Evolutionary conservation across 495 filamentous ascomycete species (phyloP), one percentile per base, ranked within the genome.

Genomic region (Aspergillus campestris): DNA sequence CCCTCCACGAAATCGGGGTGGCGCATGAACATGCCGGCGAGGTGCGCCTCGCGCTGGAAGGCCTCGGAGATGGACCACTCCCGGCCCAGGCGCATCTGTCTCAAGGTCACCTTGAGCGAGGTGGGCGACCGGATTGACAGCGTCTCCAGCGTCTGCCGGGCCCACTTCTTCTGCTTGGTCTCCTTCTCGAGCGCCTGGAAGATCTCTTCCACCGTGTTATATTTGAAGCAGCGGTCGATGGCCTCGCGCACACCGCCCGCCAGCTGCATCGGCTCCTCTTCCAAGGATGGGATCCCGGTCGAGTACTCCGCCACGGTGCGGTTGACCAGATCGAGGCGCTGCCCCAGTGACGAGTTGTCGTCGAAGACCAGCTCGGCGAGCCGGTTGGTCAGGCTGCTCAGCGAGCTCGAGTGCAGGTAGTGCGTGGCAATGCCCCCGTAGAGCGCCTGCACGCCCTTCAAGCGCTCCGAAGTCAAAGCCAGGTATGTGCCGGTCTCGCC

Each of bases 271-370:
- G 76, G 74, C 61, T 86, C 74, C 57, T 84, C 73, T 48, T 79
- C 66, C n/a, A 61, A 41, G 29, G 62, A 51, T 1, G 88, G 87
- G 29, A 98, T 70, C 28, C 89, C 89, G 18, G 87, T 87, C 47
- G 74, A 77, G 69, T 82, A 97, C 66, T 98, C 92, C 41, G 91
- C 86, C 57, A 98, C 89, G 40, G 92, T 96, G 53, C 69, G 71
- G 71, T 94, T 81, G 63, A 98, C 82, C 54, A 86, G 71, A 29
- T 68, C 61, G 45, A 86, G 67, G 7, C 89, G 81, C 24, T 82
- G 65, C 24, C 67, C 51, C 34, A 84, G 68, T 34, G 56, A 51
- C 35, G 80, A 73, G 56, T 80, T 72, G 61, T 97, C 94, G 42
- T 75, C 73, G 75, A 97, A 97, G 14, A 79, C 77, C 52, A 98